Conservation (phyloP, 805 yeast genomes). For the Yarrowia sp. region DNA sequence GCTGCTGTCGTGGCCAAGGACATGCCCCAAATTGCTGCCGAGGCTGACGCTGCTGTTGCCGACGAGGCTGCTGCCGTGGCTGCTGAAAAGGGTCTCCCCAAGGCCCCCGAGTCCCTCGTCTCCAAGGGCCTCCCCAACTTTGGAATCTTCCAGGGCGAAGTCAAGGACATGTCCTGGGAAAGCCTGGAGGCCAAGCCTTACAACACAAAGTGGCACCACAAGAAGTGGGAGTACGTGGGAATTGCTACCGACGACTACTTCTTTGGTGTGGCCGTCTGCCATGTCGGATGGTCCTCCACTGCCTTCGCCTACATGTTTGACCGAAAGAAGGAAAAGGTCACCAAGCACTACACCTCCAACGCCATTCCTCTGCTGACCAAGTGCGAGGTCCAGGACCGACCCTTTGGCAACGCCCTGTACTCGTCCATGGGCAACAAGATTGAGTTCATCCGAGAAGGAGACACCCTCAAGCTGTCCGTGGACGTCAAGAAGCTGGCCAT, state of each 20-base stretch:
- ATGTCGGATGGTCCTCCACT: constrained; percentile 22
- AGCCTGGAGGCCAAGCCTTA: constrained; percentile 19
- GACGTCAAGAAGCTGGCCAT: constrained; percentile 21
- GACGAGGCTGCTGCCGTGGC: constrained; percentile 13
- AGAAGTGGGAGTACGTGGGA: constrained; percentile 17
- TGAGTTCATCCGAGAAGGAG: background rate
- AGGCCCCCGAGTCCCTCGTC: constrained; percentile 9
- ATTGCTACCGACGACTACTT: constrained; percentile 2
- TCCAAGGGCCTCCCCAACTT: constrained; percentile 24
- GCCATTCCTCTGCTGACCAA: constrained; percentile 14
- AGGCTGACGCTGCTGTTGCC: constrained; percentile 10
- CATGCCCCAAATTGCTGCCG: constrained; percentile 11
- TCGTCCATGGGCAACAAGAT: constrained; percentile 5
- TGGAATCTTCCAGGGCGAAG: constrained; percentile 9
- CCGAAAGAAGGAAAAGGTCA: constrained; percentile 3
- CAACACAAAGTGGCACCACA: constrained; percentile 21
- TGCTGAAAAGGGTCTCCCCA: background rate
- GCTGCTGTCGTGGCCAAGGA: constrained; percentile 5
- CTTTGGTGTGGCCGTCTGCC: constrained; percentile 7
- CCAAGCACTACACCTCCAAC: background rate
- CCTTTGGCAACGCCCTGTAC: constrained; percentile 5
- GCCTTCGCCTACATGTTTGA: constrained; percentile 24
- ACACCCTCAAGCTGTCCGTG: background rate
- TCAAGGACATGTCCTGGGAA: constrained; percentile 11
- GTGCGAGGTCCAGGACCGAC: background rate